Conservation (phyloP, 768 basidiomycete genomes). For the Termitomyces eurrhizus region DNA sequence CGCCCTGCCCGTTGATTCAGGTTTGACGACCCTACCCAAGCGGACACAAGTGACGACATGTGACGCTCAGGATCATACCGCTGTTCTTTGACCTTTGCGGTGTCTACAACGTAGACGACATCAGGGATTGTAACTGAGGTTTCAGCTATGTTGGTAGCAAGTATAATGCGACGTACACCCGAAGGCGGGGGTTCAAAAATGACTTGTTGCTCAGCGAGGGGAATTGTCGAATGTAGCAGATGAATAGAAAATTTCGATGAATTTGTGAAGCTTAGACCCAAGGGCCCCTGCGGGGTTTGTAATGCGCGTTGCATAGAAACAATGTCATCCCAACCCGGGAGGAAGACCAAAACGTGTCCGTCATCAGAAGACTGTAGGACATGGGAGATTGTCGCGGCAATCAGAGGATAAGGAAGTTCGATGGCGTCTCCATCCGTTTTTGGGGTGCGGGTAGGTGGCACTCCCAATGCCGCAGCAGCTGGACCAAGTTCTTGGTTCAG, state of each 20-base stretch:
- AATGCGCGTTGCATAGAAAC: constrained; percentile 62
- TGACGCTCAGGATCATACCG: constrained; percentile 86
- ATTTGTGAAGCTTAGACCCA: constrained; percentile 63
- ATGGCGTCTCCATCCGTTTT: constrained; percentile 42
- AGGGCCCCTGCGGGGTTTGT: constrained; percentile 39
- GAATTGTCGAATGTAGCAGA: constrained; percentile 85
- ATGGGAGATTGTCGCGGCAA: constrained; percentile 78
- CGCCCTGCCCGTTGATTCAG: constrained; percentile 89
- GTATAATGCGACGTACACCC: constrained; percentile 82
- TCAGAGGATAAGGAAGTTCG: constrained; percentile 76
- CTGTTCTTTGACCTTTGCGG: constrained; percentile 84
- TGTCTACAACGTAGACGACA: constrained; percentile 91
- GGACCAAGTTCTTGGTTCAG: constrained; percentile 61
- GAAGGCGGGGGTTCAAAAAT: constrained; percentile 80
- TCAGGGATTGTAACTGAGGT: constrained; percentile 95
- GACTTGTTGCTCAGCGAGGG: constrained; percentile 82
- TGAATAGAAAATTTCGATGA: constrained; percentile 62
- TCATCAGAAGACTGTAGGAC: constrained; percentile 70
- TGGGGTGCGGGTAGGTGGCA: constrained; percentile 14
- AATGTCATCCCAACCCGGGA: constrained; percentile 95
- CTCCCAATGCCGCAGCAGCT: constrained; percentile 22
- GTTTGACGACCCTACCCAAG: constrained; percentile 90
- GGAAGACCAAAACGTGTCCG: constrained; percentile 87
- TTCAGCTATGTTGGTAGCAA: constrained; percentile 94
- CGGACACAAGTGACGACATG: constrained; percentile 84